Percentiles rank a stretch among this genome's conserved stretches.
Conservation (phyloP, 2,329 filamentous ascomycete genomes). For the Raffaelea albimanens region DNA sequence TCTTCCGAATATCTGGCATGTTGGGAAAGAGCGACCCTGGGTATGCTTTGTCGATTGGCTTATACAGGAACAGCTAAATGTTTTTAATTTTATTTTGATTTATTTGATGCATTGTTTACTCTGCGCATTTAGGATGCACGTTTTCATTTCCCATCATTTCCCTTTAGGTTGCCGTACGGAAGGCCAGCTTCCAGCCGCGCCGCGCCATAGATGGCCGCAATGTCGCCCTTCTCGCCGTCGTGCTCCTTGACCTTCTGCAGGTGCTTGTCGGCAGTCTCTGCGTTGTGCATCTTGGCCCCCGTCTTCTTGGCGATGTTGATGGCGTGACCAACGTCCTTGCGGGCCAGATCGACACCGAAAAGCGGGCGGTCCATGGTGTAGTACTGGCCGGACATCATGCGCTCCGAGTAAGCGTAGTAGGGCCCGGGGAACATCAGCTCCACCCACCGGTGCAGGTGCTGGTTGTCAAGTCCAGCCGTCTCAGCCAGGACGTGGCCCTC, state of each 20-base stretch:
- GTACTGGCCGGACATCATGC: conserved; percentile 71
- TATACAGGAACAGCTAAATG: too few relatives aligned
- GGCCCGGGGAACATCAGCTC: conserved; percentile 66
- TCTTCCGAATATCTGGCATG: too few relatives aligned
- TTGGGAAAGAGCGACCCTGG: too few relatives aligned
- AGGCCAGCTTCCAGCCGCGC: conserved; percentile 66
- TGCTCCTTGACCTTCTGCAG: conserved; percentile 60
- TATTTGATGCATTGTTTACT: too few relatives aligned
- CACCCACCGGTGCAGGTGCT: conserved; percentile 62
- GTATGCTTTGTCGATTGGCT: too few relatives aligned
- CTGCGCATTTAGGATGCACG: too few relatives aligned
- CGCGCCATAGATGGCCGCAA: conserved; percentile 75
- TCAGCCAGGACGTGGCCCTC: conserved; percentile 74
- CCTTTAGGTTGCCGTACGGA: conserved; percentile 64
- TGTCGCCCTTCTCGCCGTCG: conserved; percentile 60
- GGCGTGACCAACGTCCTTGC: conserved; percentile 75
- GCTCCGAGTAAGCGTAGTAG: conserved; percentile 62
- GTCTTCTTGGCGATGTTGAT: conserved; percentile 52
- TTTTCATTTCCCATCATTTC: too few relatives aligned
- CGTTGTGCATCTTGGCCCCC: conserved; percentile 53
- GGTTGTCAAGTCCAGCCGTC: conserved; percentile 64
- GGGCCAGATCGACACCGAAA: conserved; percentile 71
- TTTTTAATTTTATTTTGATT: too few relatives aligned
- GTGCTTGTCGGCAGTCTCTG: conserved; percentile 60
- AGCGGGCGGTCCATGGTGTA: conserved; percentile 67